Conservation (phyloP, 2,329 filamentous ascomycete species). For the Trichophyton verrucosum region DNA sequence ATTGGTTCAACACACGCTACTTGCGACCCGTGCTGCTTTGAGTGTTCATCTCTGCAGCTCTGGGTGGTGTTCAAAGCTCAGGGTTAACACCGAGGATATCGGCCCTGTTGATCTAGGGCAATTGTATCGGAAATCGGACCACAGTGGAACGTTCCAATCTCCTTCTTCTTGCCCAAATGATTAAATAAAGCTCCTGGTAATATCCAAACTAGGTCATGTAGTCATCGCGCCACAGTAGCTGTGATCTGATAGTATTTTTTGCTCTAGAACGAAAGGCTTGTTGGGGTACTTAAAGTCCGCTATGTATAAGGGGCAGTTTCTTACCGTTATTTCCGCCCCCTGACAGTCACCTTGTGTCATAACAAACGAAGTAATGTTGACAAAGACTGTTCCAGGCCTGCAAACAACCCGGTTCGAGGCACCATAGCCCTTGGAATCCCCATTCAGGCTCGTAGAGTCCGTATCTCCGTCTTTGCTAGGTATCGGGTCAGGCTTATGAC, state of each 20-base stretch:
- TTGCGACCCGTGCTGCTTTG: background rate
- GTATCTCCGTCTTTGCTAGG: constrained; percentile 15
- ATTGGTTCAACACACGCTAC: background rate
- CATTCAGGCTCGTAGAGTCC: constrained; percentile 36
- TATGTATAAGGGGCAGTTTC: constrained; percentile 9
- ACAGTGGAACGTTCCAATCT: constrained; percentile 33
- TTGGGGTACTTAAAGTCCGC: background rate
- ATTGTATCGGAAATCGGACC: constrained; percentile 47
- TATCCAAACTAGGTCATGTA: too few species aligned
- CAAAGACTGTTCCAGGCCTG: constrained; percentile 55
- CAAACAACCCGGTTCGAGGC: constrained; percentile 63
- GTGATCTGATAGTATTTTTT: too few species aligned
- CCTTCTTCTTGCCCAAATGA: constrained; percentile 43
- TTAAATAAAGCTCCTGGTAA: too few species aligned
- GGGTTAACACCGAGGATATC: background rate
- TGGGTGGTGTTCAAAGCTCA: background rate
- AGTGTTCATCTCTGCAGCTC: background rate
- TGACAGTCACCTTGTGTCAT: constrained; percentile 55
- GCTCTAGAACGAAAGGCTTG: background rate
- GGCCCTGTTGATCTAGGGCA: constrained; percentile 38
- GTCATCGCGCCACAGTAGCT: too few species aligned
- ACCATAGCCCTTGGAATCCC: constrained; percentile 62
- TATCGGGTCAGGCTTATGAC: constrained; percentile 63
- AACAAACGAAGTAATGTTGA: constrained; percentile 69
- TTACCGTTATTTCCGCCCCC: constrained; percentile 29